Base-by-base conservation (phyloP, 768 basidiomycete species). In the Terana coerulea region DNA sequence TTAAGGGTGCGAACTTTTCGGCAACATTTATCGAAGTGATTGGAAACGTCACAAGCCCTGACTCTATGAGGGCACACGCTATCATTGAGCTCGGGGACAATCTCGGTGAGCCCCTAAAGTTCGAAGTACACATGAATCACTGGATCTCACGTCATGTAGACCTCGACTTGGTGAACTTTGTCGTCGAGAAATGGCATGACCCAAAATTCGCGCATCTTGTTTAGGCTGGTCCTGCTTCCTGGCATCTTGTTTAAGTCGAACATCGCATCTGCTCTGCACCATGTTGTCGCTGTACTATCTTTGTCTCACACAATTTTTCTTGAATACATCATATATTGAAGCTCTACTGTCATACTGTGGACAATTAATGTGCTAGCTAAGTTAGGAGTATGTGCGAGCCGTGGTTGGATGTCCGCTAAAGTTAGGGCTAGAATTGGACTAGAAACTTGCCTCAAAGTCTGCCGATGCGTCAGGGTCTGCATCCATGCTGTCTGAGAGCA, bases 401-500 rank as follows among this genome's bases (percentile, higher is more conserved):
- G n/a, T n/a, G n/a, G n/a, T n/a, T n/a, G n/a, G n/a, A n/a, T n/a
- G n/a, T n/a, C n/a, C n/a, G n/a, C n/a, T n/a, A n/a, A n/a, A n/a
- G n/a, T n/a, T n/a, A n/a, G n/a, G 33, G 10, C 33, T 34, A 34
- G 33, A 17, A 34, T 34, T 34, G 22, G 47, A 49, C 22, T 34
- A 49, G 6, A 25, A 30, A 15, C 35, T 36, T 24, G 29, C 47
- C 15, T 49, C 47, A 15, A 49, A 49, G n/a, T 35, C 47, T 6
- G 35, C 47, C 1, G 47, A 41, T 9, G 42, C 55, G 12, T 57
- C 51, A n/a, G n/a, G n/a, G n/a, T n/a, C n/a, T 15, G 46, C 55
- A 33, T 57, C 55, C 51, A 57, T 53, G 5, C 53, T 47, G 39
- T 79, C 73, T 5, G 71, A 66, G n/a, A n/a, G n/a, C n/a, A 62